These are phyloP conservation scores for Colletotrichum endophyticum DNA, from an alignment of 2,329 filamentous ascomycete species.

Conservation along the genomic window DNA sequence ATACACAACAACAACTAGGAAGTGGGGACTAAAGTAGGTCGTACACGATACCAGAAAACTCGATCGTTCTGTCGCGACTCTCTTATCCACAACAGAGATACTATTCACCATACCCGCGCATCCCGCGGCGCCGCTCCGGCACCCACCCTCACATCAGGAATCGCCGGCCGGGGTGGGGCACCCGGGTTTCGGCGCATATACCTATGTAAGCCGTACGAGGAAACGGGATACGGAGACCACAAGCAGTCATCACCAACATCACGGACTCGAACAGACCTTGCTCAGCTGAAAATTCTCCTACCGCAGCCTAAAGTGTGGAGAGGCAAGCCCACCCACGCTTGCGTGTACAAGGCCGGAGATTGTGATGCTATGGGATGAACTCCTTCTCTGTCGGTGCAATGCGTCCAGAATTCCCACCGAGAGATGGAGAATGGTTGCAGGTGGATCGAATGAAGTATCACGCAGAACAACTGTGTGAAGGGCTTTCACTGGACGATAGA, in stretches of 20 bases:
- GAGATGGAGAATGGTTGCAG: not conserved
- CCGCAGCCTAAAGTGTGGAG: not conserved
- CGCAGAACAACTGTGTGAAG: not conserved
- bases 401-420: not conserved
- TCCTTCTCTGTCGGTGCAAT: not conserved
- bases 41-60: not conserved
- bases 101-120: not conserved
- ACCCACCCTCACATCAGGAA: not conserved
- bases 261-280: not conserved
- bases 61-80: not conserved
- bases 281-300: not conserved
- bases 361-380: not conserved
- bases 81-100: not conserved
- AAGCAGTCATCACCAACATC: not conserved
- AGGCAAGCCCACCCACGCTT: not conserved
- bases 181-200: not conserved
- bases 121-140: not conserved
- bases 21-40: too few species aligned
- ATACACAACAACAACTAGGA: too few species aligned
- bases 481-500: not conserved
- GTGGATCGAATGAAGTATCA: not conserved
- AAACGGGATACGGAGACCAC: not conserved
- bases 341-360: not conserved
- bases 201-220: not conserved
- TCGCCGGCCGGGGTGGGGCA: not conserved